These are phyloP conservation scores for Picea abies DNA, from an alignment of 83 land plant genomes.

Conservation along the genomic window DNA sequence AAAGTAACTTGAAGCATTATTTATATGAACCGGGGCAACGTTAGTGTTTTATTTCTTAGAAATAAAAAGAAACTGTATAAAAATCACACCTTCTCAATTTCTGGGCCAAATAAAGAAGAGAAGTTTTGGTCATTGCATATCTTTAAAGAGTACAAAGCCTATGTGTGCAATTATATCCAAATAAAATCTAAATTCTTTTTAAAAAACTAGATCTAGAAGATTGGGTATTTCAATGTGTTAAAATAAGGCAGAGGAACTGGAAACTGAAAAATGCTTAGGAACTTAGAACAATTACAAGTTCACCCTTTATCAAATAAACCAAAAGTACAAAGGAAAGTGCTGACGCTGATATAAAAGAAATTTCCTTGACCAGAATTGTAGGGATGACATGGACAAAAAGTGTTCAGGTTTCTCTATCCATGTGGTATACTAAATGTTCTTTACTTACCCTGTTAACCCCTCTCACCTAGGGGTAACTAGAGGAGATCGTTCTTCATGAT, in stretches of 20 bases:
- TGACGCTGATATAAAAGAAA: too few relatives aligned
- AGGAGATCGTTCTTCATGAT: too few relatives aligned
- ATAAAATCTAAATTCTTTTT: neutral
- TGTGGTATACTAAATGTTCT: too few relatives aligned
- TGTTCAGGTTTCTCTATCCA: too few relatives aligned
- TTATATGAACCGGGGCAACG: neutral
- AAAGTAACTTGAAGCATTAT: neutral
- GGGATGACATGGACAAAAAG: too few relatives aligned
- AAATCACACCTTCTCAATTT: neutral
- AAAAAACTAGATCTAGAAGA: neutral
- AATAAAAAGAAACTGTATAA: neutral
- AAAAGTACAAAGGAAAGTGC: too few relatives aligned
- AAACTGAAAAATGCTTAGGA: neutral
- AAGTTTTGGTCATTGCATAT: neutral
- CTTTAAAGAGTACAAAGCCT: neutral
- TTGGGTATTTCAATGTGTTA: neutral
- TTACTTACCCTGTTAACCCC: too few relatives aligned
- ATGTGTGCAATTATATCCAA: neutral
- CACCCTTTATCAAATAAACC: too few relatives aligned
- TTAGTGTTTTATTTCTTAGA: neutral
- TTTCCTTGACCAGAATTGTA: too few relatives aligned
- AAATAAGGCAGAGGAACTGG: neutral
- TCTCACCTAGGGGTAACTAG: too few relatives aligned
- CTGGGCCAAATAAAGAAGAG: neutral
- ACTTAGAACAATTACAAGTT: too few relatives aligned